phyloP scores from a whole-genome alignment of 768 basidiomycete species.

The Boletus rubescentipes region DNA sequence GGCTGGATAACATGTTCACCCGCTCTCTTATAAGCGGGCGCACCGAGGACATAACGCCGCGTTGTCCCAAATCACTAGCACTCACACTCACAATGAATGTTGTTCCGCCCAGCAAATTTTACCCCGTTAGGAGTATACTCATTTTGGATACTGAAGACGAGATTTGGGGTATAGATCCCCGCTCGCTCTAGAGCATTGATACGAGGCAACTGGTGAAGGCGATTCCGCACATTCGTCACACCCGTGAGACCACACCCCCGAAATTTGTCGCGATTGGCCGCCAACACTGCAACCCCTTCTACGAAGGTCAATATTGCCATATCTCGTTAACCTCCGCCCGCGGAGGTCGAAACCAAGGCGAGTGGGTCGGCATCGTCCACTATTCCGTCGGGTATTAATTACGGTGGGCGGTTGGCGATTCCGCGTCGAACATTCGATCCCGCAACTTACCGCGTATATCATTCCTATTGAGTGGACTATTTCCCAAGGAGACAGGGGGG shows the following conservation, averaged over 20 bases:
- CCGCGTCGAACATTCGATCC: slow-evolving; percentile 4
- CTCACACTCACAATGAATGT: not conserved
- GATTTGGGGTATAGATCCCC: slow-evolving; percentile 1
- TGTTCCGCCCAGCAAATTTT: not conserved
- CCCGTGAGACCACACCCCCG: not conserved
- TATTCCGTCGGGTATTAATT: not conserved
- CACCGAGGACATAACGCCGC: not conserved
- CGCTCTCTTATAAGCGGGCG: not conserved
- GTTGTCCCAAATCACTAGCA: not conserved
- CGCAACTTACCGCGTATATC: not conserved
- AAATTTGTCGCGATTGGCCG: not conserved
- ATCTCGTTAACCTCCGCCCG: not conserved
- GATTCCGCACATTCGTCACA: not conserved
- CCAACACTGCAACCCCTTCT: not conserved
- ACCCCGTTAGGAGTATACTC: not conserved
- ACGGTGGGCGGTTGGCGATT: not conserved
- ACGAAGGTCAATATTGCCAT: not conserved
- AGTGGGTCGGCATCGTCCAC: not conserved
- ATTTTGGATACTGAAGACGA: not conserved
- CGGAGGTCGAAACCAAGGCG: not conserved
- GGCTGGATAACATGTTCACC: not conserved
- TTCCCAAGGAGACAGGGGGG: not conserved
- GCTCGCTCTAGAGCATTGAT: not conserved
- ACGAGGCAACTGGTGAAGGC: not conserved
- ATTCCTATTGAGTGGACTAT: not conserved